These are phyloP conservation scores for Globisporangium carolinianum DNA, from an alignment of 352 stramenopile species.

Conservation along the genomic window DNA sequence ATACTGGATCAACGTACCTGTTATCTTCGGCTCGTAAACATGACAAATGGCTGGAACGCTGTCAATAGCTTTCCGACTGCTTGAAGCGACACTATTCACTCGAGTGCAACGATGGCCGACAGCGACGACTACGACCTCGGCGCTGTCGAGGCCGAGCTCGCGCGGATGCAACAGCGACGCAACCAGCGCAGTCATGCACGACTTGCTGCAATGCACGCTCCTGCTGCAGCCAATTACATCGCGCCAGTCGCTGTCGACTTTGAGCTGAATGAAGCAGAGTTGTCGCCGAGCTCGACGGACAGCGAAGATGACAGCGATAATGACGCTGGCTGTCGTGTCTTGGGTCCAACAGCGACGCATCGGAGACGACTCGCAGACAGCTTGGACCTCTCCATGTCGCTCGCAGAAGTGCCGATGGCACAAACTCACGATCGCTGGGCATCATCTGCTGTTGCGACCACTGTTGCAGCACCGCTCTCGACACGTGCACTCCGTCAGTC, in stretches of 20 bases:
- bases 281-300: conserved; percentile 18
- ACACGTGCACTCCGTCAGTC: neutral
- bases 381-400: conserved; percentile 46
- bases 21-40: too few species aligned
- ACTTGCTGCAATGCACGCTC: neutral
- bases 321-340: too few species aligned
- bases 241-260: conserved; percentile 10
- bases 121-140: conserved; percentile 36
- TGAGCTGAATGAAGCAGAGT: conserved; percentile 25
- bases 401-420: conserved; percentile 9
- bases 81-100: too few species aligned
- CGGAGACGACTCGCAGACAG: conserved; percentile 30
- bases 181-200: neutral
- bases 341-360: too few species aligned
- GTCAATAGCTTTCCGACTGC: too few species aligned
- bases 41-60: too few species aligned
- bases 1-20: too few species aligned
- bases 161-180: conserved; percentile 17
- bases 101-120: neutral
- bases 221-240: neutral
- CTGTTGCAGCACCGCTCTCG: neutral
- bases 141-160: conserved; percentile 30
- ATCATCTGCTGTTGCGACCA: too few species aligned
- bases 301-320: conserved; percentile 13
- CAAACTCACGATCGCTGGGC: neutral